phyloP scores from a whole-genome alignment of 345 rosid genomes.

The Dipteronia sinensis region DNA sequence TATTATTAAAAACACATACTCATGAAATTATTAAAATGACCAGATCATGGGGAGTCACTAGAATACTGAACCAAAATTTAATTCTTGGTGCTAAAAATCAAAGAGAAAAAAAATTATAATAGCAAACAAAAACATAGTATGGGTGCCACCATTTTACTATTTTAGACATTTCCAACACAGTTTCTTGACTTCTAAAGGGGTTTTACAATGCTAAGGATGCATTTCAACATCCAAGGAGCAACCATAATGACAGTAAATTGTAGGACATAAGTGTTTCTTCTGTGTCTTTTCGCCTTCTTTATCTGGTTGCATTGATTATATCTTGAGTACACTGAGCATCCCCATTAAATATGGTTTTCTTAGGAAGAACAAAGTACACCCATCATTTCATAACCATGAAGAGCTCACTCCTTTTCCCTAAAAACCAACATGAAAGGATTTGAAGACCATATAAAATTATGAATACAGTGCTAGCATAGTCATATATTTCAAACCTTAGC shows the following conservation, averaged over 20 bases:
- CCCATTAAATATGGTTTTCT: background rate
- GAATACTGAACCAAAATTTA: background rate
- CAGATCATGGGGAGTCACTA: background rate
- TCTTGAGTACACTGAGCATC: background rate
- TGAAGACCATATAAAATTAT: background rate
- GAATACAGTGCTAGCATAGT: background rate
- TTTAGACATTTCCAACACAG: background rate
- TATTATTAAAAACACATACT: background rate
- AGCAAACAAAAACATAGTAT: background rate
- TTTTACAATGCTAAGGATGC: background rate
- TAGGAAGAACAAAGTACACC: background rate
- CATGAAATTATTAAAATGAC: constrained; percentile 1
- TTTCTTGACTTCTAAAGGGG: background rate
- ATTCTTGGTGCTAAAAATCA: background rate
- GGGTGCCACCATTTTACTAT: constrained; percentile 1
- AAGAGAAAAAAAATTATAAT: background rate
- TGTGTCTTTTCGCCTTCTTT: background rate
- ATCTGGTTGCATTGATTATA: background rate
- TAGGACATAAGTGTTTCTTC: background rate
- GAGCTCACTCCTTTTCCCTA: background rate
- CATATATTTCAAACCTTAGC: background rate
- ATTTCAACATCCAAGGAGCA: background rate
- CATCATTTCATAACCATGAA: background rate
- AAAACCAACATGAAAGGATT: constrained; percentile 3
- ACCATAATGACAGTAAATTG: background rate